Evolutionary conservation across 2,329 filamentous ascomycete genomes (phyloP).

Genomic region (Pseudocercospora fijiensis): DNA sequence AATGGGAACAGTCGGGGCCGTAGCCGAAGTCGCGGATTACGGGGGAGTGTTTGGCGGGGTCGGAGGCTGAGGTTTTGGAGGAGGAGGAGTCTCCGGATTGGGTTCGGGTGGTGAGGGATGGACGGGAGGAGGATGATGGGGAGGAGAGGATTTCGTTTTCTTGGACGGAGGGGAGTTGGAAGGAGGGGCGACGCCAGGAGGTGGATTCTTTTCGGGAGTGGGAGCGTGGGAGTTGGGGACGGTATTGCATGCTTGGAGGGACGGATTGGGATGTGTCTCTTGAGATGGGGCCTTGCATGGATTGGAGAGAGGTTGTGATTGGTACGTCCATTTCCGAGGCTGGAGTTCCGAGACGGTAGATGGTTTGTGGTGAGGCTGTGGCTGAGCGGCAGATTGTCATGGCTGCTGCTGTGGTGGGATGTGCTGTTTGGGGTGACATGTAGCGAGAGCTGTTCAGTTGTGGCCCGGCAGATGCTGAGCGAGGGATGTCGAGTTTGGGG

Average conservation of each 20-base stretch:
- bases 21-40: constrained; percentile 36
- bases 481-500: constrained; percentile 58
- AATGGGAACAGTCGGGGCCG: constrained; percentile 52
- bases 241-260: constrained; percentile 86
- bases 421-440: constrained; percentile 31
- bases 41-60: constrained; percentile 37
- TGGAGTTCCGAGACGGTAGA: constrained; percentile 79
- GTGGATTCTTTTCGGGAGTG: constrained; percentile 44
- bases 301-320: constrained; percentile 55
- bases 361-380: constrained; percentile 49
- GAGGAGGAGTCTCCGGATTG: constrained; percentile 28
- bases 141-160: constrained; percentile 50
- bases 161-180: constrained; percentile 67
- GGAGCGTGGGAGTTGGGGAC: constrained; percentile 44
- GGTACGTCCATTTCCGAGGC: constrained; percentile 90
- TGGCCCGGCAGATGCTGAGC: constrained; percentile 40
- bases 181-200: constrained; percentile 62
- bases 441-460: constrained; percentile 30
- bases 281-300: constrained; percentile 61
- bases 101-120: constrained; percentile 26
- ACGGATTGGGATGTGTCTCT: constrained; percentile 86
- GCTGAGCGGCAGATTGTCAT: constrained; percentile 48
- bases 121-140: constrained; percentile 29
- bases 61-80: constrained; percentile 27
- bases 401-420: constrained; percentile 33